These are phyloP conservation scores for Podaxis carcinomalis DNA, from an alignment of 768 basidiomycete genomes.

Conservation along the genomic window DNA sequence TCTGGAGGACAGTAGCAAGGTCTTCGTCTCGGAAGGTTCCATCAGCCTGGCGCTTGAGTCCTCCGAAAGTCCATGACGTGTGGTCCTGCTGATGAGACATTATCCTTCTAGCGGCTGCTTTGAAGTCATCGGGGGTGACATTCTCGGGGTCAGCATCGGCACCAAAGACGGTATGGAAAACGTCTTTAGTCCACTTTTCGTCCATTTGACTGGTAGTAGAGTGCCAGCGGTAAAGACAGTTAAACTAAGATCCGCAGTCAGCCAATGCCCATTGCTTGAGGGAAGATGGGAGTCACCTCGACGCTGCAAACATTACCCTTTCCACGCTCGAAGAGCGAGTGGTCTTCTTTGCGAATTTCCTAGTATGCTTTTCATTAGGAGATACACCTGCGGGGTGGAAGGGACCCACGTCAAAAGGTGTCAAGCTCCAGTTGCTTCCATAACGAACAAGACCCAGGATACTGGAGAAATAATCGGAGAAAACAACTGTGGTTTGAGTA, in stretches of 20 bases:
- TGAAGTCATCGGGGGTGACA: constrained; percentile 47
- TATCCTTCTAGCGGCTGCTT: constrained; percentile 33
- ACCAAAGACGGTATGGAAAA: constrained; percentile 51
- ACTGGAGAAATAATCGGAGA: constrained; percentile 77
- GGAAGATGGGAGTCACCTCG: constrained; percentile 44
- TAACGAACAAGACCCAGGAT: constrained; percentile 77
- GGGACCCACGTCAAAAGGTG: constrained; percentile 59
- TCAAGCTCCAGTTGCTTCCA: constrained; percentile 74
- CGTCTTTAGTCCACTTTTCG: constrained; percentile 58
- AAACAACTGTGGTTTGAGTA: constrained; percentile 40
- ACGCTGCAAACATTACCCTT: constrained; percentile 80
- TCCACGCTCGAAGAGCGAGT: constrained; percentile 70
- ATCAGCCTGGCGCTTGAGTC: constrained; percentile 52
- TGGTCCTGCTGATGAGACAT: constrained; percentile 39
- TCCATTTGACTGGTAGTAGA: constrained; percentile 72
- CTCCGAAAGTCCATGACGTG: constrained; percentile 63
- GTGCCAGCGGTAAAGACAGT: constrained; percentile 82
- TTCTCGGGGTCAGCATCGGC: constrained; percentile 43
- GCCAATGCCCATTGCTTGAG: background rate
- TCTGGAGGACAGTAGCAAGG: constrained; percentile 60
- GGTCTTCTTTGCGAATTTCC: constrained; percentile 65
- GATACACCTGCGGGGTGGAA: background rate
- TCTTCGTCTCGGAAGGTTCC: constrained; percentile 67
- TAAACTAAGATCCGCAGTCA: constrained; percentile 49
- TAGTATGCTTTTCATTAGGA: constrained; percentile 17